Evolutionary conservation across 371 early-diverging fungal genomes (phyloP), one percentile per base, ranked within the genome.

Genomic region (Mucor indicus): DNA sequence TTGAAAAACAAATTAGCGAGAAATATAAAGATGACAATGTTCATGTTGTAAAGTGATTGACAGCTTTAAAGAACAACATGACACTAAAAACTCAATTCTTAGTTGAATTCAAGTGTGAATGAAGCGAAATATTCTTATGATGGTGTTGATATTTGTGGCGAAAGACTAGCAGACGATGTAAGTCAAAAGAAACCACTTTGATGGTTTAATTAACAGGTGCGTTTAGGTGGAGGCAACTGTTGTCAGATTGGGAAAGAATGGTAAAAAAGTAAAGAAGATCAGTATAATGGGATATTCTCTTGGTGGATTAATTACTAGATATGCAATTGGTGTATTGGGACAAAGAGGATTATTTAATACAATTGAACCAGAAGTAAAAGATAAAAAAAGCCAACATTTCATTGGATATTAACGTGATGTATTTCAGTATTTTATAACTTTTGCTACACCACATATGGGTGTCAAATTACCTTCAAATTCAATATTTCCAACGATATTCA

Each of bases 361-460:
- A 10, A 53, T 77, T n/a, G 57, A 72, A n/a, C 72, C 83, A 29
- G 53, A 68, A 23, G 84, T 83, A 69, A 57, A 24, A 21, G 7
- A 30, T 13, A 9, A 9, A 1, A 20, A 8, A n/a, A 37, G 21
- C 16, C 22, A 45, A 10, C 13, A 9, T 21, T 24, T 29, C 35
- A 13, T n/a, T n/a, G n/a, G n/a, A n/a, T n/a, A n/a, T n/a, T n/a
- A n/a, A n/a, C n/a, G n/a, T 24, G 38, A 31, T 55, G 30, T 27
- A 51, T 64, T 31, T n/a, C 41, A 79, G 81, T 54, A 69, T 7
- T 87, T 80, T 54, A 65, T 78, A 8, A 86, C 91, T 1, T 80
- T 90, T 65, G 91, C 91, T 0, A 81, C 89, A 10, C 93, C 93
- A 4, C 90, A 92, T 62, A 61, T 90, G 29, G 91, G 93, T 0